Conservation (phyloP, 2,329 filamentous ascomycete genomes). For the Fusarium tricinctum region DNA sequence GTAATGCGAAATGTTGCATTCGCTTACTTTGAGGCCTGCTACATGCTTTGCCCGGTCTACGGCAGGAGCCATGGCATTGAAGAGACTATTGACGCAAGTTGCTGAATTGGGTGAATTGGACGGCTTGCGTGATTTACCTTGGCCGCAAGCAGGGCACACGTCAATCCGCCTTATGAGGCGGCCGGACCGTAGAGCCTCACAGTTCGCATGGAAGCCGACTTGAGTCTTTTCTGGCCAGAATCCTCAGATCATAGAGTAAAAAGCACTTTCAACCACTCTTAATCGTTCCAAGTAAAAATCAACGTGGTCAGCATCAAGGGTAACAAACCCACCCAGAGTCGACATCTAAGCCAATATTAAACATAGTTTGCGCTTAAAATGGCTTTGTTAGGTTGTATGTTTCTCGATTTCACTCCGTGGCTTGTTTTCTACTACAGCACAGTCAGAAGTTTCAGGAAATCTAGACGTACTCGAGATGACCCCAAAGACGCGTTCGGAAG, state of each 20-base stretch:
- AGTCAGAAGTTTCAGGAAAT: slow-evolving; percentile 7
- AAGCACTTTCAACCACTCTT: neutral
- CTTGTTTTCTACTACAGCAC: slow-evolving; percentile 14
- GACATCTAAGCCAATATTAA: neutral
- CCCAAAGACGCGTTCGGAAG: slow-evolving; percentile 9
- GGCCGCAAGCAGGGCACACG: too few species aligned
- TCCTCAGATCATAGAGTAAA: neutral
- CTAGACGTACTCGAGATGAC: slow-evolving; percentile 7
- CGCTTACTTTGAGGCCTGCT: too few species aligned
- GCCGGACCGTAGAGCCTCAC: neutral
- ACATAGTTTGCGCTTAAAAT: neutral
- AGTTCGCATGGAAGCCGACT: slow-evolving; percentile 5
- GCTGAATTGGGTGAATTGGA: too few species aligned
- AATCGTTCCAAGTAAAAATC: neutral
- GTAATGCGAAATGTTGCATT: too few species aligned
- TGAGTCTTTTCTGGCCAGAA: neutral
- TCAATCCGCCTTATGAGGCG: too few species aligned
- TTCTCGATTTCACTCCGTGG: slow-evolving; percentile 38
- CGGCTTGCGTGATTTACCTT: too few species aligned
- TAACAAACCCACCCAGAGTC: accelerated
- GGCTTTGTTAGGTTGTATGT: slow-evolving; percentile 29
- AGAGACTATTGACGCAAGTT: too few species aligned
- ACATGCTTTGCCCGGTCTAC: neutral
- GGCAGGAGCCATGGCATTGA: too few species aligned
- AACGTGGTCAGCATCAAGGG: accelerated